phyloP scores from a whole-genome alignment of 805 yeast species.

The Pichia manshurica region DNA sequence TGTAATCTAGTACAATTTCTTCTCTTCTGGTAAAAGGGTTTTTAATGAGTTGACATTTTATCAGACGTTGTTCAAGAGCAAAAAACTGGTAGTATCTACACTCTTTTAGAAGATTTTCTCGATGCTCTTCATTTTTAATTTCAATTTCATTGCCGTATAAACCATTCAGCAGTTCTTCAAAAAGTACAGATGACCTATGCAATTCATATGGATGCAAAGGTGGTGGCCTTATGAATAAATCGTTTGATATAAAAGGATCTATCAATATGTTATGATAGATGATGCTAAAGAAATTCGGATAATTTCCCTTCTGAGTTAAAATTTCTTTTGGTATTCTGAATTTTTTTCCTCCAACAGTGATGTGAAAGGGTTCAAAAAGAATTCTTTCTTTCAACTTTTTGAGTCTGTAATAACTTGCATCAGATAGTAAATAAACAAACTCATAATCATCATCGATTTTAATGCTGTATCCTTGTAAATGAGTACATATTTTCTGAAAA shows the following conservation, averaged over 20 bases:
- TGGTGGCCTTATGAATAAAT: conserved; percentile 63
- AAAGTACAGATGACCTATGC: conserved; percentile 48
- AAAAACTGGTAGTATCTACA: conserved; percentile 72
- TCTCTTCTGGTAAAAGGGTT: conserved; percentile 48
- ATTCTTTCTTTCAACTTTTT: conserved; percentile 48
- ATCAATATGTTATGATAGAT: conserved; percentile 47
- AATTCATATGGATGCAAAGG: conserved; percentile 56
- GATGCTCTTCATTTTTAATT: conserved; percentile 46
- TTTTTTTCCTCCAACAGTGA: conserved; percentile 51
- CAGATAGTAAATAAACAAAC: conserved; percentile 57
- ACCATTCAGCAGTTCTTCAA: conserved; percentile 47
- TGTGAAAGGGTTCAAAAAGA: conserved; percentile 48
- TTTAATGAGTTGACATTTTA: conserved; percentile 42
- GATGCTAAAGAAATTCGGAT: conserved; percentile 71
- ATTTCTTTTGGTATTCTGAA: conserved; percentile 56
- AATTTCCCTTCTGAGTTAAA: conserved; percentile 57
- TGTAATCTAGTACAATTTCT: conserved; percentile 51
- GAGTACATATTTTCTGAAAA: conserved; percentile 60
- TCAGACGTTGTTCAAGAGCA: conserved; percentile 65
- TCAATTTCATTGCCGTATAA: conserved; percentile 49
- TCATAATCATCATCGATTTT: conserved; percentile 54
- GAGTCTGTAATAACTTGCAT: conserved; percentile 66
- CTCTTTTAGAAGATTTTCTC: conserved; percentile 56
- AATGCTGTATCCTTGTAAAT: conserved; percentile 76
- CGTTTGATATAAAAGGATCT: conserved; percentile 38